Evolutionary conservation across 2,329 filamentous ascomycete genomes (phyloP), one percentile per base, ranked within the genome.

Genomic region (Clonostachys rosea): DNA sequence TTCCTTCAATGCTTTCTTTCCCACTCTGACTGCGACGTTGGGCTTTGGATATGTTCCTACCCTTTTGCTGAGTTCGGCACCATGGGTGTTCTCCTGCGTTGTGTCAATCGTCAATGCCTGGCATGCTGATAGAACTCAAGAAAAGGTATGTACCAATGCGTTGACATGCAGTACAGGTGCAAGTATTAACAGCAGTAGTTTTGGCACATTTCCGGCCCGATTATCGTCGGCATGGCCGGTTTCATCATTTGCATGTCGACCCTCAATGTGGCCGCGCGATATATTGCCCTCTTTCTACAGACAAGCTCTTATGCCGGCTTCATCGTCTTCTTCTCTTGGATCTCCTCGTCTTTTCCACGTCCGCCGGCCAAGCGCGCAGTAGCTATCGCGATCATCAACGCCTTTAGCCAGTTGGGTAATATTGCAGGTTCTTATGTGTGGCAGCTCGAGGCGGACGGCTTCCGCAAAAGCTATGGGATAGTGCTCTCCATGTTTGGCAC

Each of bases 401-500:
- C 71, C 48, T 76, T 78, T 62, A 71, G 69, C 36, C 78, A 79
- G 64, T 67, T 81, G 3, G 78, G 78, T 45, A 81, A 80, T 56
- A 71, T 81, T 1, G 79, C 80, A 0, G 81, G 81, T 3, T 78
- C 74, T 0, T 85, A 84, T 55, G 79, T 84, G 4, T 84, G 81
- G 81, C 65, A 72, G 45, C 68, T 84, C 44, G 65, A 70, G 24
- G 79, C 73, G 0, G 75, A 84, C 51, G 81, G 81, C 0, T 85
- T 73, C 67, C 74, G 81, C 52, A 76, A 79, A 66, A 83, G 79
- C 50, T 85, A 85, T 55, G 81, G 79, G 5, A 81, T 85, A 47
- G 82, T 84, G 6, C 74, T 77, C 11, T 69, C 78, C 56, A 85
- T 85, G 81, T 84, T 84, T 56, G 79, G 77, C 5, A 54, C 80